Conservation (phyloP, 129 eudicot species). For the Solidago caesia region DNA sequence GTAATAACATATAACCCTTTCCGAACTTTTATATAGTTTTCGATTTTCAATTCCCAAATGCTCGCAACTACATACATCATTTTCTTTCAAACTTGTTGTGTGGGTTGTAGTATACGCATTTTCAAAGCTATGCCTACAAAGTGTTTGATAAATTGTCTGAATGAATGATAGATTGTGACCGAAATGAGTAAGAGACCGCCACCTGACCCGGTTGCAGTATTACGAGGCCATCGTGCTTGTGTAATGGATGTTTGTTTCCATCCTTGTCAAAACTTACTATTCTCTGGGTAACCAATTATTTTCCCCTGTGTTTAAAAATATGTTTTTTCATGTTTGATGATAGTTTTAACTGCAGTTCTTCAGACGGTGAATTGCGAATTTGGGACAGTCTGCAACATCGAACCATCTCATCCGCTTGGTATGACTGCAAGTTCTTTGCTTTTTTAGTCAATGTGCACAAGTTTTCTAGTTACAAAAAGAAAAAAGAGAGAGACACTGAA, state of each 20-base stretch:
- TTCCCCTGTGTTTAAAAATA: neutral
- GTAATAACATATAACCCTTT: too few relatives aligned
- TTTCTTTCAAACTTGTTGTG: neutral
- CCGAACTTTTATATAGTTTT: too few relatives aligned
- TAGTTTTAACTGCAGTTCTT: constrained; percentile 43
- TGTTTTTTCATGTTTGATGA: neutral
- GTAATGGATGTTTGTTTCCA: constrained; percentile 82
- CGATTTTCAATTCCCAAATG: too few relatives aligned
- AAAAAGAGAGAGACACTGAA: too few relatives aligned
- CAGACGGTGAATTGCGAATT: constrained; percentile 81
- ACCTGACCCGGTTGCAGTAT: constrained; percentile 87
- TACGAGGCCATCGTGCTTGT: constrained; percentile 90
- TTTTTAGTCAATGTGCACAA: neutral
- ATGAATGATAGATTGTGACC: constrained; percentile 17
- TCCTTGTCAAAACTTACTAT: constrained; percentile 52
- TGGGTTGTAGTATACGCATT: neutral
- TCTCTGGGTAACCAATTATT: constrained; percentile 52
- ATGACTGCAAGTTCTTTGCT: constrained; percentile 10
- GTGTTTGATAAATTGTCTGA: constrained; percentile 36
- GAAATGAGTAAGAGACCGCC: constrained; percentile 88
- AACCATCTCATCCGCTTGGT: constrained; percentile 83
- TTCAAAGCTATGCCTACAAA: neutral
- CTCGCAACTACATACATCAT: too few relatives aligned
- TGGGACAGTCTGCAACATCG: constrained; percentile 88
- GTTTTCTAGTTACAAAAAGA: too few relatives aligned